Conservation (phyloP, 2,329 filamentous ascomycete species). For the Aspergillus sp. region DNA sequence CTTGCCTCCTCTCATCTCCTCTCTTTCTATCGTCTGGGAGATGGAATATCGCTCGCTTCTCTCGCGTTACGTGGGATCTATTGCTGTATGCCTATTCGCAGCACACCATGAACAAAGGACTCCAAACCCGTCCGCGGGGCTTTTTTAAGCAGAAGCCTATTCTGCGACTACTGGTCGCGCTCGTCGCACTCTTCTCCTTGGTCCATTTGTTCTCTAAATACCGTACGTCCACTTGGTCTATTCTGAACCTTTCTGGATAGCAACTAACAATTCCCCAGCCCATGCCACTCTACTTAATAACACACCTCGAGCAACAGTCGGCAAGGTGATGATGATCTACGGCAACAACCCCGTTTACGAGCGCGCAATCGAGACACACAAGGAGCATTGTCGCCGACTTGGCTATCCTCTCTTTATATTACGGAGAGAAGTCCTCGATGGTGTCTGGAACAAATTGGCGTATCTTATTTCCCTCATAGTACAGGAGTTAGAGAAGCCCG, state of each 20-base stretch:
- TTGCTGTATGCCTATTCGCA: too few species aligned
- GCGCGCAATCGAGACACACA: slow-evolving; percentile 42
- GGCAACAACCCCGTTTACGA: slow-evolving; percentile 38
- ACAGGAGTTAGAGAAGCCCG: slow-evolving; percentile 29
- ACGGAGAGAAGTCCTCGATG: slow-evolving; percentile 42
- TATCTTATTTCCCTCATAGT: slow-evolving; percentile 40
- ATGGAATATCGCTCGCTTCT: too few species aligned
- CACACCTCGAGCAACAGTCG: slow-evolving; percentile 5
- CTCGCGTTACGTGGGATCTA: too few species aligned
- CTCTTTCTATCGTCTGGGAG: too few species aligned
- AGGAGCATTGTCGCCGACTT: slow-evolving; percentile 41
- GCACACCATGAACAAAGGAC: too few species aligned
- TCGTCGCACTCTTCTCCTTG: neutral
- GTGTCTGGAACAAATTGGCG: slow-evolving; percentile 47
- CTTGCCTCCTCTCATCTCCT: too few species aligned
- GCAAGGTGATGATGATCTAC: slow-evolving; percentile 19
- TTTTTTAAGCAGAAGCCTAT: too few species aligned
- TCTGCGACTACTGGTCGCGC: neutral
- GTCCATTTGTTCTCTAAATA: slow-evolving; percentile 1
- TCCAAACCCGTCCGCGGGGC: too few species aligned
- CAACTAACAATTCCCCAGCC: neutral
- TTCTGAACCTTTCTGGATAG: too few species aligned
- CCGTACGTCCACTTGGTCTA: neutral
- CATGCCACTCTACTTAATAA: too few species aligned
- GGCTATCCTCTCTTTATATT: slow-evolving; percentile 45